These are phyloP conservation scores for Stemphylium vesicarium DNA, from an alignment of 2,329 filamentous ascomycete genomes.

Conservation along the genomic window DNA sequence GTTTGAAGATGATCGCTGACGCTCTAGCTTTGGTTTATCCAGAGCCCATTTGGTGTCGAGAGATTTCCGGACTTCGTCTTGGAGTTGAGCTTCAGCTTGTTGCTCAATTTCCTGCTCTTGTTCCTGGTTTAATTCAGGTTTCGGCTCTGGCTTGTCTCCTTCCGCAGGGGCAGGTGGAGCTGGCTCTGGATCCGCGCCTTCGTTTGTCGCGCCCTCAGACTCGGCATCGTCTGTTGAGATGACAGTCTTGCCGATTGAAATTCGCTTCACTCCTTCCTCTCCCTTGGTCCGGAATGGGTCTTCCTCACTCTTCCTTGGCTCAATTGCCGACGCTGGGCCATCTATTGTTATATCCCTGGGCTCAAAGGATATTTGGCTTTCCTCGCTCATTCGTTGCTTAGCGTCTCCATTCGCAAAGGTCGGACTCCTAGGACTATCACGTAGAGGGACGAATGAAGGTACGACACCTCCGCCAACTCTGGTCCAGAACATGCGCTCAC, in stretches of 20 bases:
- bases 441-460: constrained; percentile 60
- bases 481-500: constrained; percentile 98
- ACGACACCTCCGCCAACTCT: constrained; percentile 90
- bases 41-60: constrained; percentile 10
- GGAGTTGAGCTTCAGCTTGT: constrained; percentile 46
- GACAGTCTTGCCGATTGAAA: constrained; percentile 48
- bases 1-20: constrained; percentile 36
- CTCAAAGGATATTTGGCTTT: constrained; percentile 35
- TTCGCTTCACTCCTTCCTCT: constrained; percentile 38
- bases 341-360: constrained; percentile 23
- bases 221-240: constrained; percentile 24
- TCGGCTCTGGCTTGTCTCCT: constrained; percentile 18
- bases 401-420: constrained; percentile 33
- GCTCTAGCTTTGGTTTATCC: constrained; percentile 22
- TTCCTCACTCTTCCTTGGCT: constrained; percentile 35
- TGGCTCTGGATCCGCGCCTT: neutral
- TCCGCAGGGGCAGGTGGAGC: constrained; percentile 3
- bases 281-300: constrained; percentile 42
- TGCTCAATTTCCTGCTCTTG: constrained; percentile 45
- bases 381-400: constrained; percentile 36
- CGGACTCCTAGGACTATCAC: constrained; percentile 43
- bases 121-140: constrained; percentile 7
- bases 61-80: constrained; percentile 38
- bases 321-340: constrained; percentile 9
- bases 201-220: neutral